Evolutionary conservation across 1,284 basidiomycete genomes (phyloP), one percentile per base, ranked within the genome.

Genomic region (Ceratobasidium sp.): DNA sequence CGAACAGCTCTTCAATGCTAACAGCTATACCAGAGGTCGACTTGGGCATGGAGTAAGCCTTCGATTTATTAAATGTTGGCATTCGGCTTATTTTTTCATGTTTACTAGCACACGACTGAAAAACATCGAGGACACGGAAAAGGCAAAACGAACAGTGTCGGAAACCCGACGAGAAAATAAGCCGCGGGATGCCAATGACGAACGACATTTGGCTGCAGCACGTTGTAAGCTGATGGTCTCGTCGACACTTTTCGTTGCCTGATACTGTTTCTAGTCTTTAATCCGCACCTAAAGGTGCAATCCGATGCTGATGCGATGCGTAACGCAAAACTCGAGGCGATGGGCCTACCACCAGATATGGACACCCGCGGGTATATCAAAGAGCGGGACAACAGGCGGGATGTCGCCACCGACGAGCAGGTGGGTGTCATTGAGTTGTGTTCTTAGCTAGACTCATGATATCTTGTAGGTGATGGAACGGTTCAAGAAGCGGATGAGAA

Each of bases 11-110:
- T 80, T 90, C 94, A 3, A 98, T 98, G 97, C 85, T 99, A 74
- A 97, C 94, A 14, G 94, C 94, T 39, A 96, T 99, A 78, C 96
- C 96, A 0, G 97, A 98, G 80, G 94, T 98, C 4, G 97, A 99
- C 82, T 85, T 99, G 5, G 97, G 97, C 73, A 98, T 98, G 91
- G 96, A 98, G 95, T 97, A 79, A 79, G 93, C 89, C 24, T 29
- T 16, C 7, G 29, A 39, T 22, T 49, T 41, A 11, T 61, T 76
- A 34, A 37, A 37, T 37, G 34, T 9, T 9, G 77, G 68, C 29
- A 58, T 54, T 53, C 22, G 9, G 1, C 9, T 24, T 27, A 59
- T 46, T 14, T 9, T 56, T n/a, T 6, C n/a, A 9, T 9, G 34
- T 9, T 9, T 37, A 8, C 76, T 56, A 98, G 96, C 77, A 87